These are phyloP conservation scores for Geotrichum australiense DNA, from an alignment of 1,139 yeast species.

Conservation along the genomic window DNA sequence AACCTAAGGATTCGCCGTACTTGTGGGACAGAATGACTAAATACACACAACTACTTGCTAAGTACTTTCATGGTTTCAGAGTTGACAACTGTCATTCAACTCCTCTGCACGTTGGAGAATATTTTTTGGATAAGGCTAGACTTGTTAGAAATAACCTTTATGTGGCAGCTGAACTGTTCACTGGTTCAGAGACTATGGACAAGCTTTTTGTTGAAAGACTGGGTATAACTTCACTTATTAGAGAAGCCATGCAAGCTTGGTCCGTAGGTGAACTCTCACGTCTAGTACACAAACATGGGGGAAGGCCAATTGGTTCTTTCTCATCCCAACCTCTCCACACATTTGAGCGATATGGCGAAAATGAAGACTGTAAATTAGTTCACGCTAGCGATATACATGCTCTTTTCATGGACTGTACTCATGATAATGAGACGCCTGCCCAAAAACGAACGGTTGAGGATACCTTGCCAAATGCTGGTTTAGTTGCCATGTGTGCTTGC, in stretches of 20 bases:
- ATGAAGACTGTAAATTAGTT: slow-evolving; percentile 39
- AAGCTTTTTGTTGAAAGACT: slow-evolving; percentile 82
- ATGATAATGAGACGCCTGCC: slow-evolving; percentile 84
- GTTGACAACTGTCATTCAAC: slow-evolving; percentile 96
- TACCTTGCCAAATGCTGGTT: slow-evolving; percentile 88
- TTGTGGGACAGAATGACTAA: slow-evolving; percentile 84
- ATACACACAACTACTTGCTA: slow-evolving; percentile 71
- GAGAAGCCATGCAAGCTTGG: slow-evolving; percentile 98
- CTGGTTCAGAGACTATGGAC: slow-evolving; percentile 90
- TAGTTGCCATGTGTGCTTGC: slow-evolving; percentile 87
- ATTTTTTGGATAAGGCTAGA: slow-evolving; percentile 82
- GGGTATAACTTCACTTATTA: slow-evolving; percentile 78
- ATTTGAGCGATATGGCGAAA: slow-evolving; percentile 19
- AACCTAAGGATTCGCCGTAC: slow-evolving; percentile 76
- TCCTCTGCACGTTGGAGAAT: slow-evolving; percentile 90
- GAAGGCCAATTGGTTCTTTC: slow-evolving; percentile 89
- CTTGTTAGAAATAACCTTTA: slow-evolving; percentile 75
- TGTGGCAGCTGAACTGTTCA: slow-evolving; percentile 89
- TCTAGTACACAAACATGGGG: slow-evolving; percentile 86
- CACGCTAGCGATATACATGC: slow-evolving; percentile 78
- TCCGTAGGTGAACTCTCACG: slow-evolving; percentile 79
- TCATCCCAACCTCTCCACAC: slow-evolving; percentile 28
- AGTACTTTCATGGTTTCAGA: slow-evolving; percentile 76
- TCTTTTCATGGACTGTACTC: slow-evolving; percentile 94
- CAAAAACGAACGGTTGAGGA: slow-evolving; percentile 92